Percentiles rank a stretch among this genome's conserved stretches.
These are phyloP conservation scores for Senecio squalidus DNA, from an alignment of 140 eudicot species.

Conservation along the genomic window DNA sequence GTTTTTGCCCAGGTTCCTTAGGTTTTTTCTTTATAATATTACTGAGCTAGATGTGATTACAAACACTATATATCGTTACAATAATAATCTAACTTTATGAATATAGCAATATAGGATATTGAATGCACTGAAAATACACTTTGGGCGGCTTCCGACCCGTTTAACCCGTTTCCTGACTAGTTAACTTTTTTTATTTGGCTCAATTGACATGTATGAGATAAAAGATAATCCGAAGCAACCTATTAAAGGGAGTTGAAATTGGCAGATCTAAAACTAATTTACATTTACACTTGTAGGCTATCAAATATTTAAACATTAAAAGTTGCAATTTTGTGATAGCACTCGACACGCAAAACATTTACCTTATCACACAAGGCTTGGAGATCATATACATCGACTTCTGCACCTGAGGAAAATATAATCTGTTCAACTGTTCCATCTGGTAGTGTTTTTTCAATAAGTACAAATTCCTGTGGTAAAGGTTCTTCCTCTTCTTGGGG, in stretches of 20 bases:
- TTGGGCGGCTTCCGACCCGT: neutral
- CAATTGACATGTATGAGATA: neutral
- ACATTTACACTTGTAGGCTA: neutral
- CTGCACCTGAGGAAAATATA: constrained; percentile 88
- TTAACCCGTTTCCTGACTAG: neutral
- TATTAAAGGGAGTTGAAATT: neutral
- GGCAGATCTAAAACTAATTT: neutral
- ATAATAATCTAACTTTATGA: neutral
- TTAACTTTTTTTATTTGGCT: neutral
- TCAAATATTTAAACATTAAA: no score
- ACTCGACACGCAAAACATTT: no score
- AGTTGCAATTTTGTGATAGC: no score
- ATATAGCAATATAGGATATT: no score
- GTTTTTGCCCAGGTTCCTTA: neutral
- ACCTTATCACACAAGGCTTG: constrained; percentile 94
- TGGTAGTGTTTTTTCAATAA: constrained; percentile 61
- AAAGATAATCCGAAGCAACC: neutral
- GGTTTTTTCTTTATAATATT: neutral
- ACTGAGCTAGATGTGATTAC: neutral
- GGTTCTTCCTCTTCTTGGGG: constrained; percentile 67
- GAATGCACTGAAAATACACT: neutral
- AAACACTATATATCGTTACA: neutral
- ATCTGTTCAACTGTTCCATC: constrained; percentile 85
- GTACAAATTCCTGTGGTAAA: constrained; percentile 81
- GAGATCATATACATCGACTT: constrained; percentile 78